Conservation (phyloP, 345 rosid genomes). For the Sisymbrium altissimum region DNA sequence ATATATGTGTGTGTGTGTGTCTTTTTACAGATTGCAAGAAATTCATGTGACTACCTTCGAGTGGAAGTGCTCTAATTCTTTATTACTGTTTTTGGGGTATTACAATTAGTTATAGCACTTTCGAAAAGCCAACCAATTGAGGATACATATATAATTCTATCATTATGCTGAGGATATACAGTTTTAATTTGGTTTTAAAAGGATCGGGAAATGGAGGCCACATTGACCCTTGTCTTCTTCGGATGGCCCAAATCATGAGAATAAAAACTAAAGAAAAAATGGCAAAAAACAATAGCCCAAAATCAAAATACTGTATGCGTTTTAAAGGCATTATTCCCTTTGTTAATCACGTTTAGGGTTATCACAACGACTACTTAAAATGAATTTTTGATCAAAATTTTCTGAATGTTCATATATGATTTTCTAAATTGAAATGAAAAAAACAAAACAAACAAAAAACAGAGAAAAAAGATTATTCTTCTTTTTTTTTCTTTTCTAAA, state of each 20-base stretch:
- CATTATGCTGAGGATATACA: no score
- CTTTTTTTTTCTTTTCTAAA: neutral
- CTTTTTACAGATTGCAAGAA: neutral
- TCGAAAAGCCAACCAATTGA: neutral
- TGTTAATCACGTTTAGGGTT: no score
- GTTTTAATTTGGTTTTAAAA: neutral
- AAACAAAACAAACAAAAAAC: neutral
- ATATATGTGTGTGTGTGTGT: no score
- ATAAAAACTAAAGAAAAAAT: neutral
- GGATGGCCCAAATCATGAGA: neutral
- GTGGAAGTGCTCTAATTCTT: neutral
- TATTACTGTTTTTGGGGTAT: neutral
- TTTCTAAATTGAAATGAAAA: neutral
- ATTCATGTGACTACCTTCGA: neutral
- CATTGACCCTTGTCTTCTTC: neutral
- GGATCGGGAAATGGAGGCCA: neutral
- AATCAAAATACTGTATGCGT: neutral
- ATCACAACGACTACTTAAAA: no score
- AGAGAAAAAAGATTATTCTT: neutral
- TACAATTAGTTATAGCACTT: neutral
- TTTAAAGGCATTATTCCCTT: neutral
- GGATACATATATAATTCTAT: neutral
- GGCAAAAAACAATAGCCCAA: neutral
- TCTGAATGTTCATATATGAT: neutral
- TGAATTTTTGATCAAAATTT: no score